Evolutionary conservation across 768 basidiomycete species (phyloP), one percentile per base, ranked within the genome.

Genomic region (Russula brevipes): DNA sequence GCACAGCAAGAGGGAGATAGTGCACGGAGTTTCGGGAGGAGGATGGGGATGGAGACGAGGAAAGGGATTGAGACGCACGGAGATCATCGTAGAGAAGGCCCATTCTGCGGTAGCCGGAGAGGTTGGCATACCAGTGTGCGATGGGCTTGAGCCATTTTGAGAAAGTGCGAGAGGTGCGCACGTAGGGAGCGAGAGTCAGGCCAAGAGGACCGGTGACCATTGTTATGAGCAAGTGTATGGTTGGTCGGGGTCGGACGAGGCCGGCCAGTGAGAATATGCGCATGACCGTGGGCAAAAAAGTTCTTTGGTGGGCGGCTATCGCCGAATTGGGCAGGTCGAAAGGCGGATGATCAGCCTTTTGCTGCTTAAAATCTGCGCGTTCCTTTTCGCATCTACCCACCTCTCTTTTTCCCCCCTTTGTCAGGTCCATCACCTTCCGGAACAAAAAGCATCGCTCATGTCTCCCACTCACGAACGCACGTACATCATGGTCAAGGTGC

Each of bases 401-500:
- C 65, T 65, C 66, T 71, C 69, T 50, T 69, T 69, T 65, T 67
- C 69, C 70, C 73, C 66, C 69, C 69, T 70, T 35, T 54, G 60
- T 58, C 65, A 64, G 42, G 36, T 52, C 49, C 59, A 62, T 56
- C 69, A 63, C 12, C 41, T 5, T 4, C 42, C 41, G 57, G 68
- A 67, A 31, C 59, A 59, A 39, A 63, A 36, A 44, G 47, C 54
- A 69, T 66, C 69, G 55, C 75, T 69, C 74, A 89, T 89, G 88
- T 87, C 91, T 39, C 3, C 19, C 69, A 76, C 77, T 74, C 71
- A 68, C 57, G 94, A 98, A 76, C 93, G 92, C 77, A 96, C 95
- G 77, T 98, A 96, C 81, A 98, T 98, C 82, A 98, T 98, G 96
- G 84, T 98, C 88, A 99, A 98, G 94, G 92, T 87, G 59, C 52